A percentile compares a stretch with the other conserved stretches of the same genome.
Conservation (phyloP, 2,329 filamentous ascomycete genomes). For the Bimuria novae-zelandiae region DNA sequence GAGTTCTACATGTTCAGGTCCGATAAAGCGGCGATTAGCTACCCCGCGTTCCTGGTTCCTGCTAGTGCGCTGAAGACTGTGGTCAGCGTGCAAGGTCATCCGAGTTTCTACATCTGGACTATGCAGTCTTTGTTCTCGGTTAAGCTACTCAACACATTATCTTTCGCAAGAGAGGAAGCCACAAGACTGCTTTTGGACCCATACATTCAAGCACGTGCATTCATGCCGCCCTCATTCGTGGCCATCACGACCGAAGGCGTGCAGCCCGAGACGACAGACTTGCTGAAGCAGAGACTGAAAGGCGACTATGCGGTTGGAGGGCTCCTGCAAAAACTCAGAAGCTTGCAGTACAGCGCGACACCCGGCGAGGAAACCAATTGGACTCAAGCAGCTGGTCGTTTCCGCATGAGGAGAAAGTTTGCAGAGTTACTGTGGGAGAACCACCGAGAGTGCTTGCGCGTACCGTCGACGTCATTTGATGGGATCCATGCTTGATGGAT, state of each 20-base stretch:
- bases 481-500: not conserved
- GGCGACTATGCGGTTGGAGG: not conserved
- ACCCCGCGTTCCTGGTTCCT: conserved; percentile 7
- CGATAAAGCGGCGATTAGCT: not conserved
- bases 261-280: not conserved
- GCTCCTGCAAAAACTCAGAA: not conserved
- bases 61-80: not conserved
- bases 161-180: conserved; percentile 3
- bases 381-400: not conserved
- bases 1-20: conserved; percentile 4
- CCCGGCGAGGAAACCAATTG: not conserved
- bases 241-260: not conserved
- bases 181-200: conserved; percentile 6
- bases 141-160: conserved; percentile 2
- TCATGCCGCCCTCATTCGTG: not conserved
- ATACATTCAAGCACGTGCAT: not conserved
- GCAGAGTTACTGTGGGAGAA: conserved; percentile 3
- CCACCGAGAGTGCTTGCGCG: not conserved
- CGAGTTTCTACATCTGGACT: not conserved
- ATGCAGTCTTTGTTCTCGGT: conserved; percentile 1
- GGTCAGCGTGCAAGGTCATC: not conserved
- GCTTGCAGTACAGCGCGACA: not conserved
- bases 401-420: conserved; percentile 1
- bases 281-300: not conserved
- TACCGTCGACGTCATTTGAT: not conserved